These are phyloP conservation scores for Anastatica hierochuntica DNA, from an alignment of 345 rosid genomes.

Conservation along the genomic window DNA sequence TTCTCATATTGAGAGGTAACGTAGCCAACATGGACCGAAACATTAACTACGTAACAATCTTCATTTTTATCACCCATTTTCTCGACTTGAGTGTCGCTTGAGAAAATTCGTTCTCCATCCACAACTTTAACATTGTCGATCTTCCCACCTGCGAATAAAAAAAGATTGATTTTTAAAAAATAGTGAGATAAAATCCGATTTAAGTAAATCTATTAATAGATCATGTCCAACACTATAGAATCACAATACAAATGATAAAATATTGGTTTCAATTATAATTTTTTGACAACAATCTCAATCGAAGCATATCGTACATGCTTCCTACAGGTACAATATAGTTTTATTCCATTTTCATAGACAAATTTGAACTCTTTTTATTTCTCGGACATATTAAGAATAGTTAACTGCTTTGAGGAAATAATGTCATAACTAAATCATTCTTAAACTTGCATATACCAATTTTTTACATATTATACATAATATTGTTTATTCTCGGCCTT, in stretches of 20 bases:
- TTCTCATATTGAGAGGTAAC: no score
- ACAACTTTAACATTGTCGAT: conserved; percentile 64
- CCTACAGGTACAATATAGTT: conserved; percentile 46
- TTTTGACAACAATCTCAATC: not conserved
- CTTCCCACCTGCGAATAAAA: conserved; percentile 40
- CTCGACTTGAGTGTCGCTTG: conserved; percentile 69
- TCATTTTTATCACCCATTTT: conserved; percentile 90
- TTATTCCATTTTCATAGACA: not conserved
- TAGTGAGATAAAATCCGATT: no score
- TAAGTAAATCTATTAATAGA: not conserved
- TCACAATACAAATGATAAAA: no score
- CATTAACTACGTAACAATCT: conserved; percentile 83
- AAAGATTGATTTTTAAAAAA: not conserved
- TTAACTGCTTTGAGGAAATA: not conserved
- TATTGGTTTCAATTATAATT: no score
- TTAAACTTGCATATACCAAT: not conserved
- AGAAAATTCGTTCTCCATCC: conserved; percentile 83
- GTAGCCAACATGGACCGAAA: conserved; percentile 78
- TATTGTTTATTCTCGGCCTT: no score
- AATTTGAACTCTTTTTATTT: not conserved
- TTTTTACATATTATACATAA: not conserved
- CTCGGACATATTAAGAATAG: not conserved
- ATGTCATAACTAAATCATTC: not conserved
- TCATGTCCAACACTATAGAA: not conserved
- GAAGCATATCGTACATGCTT: conserved; percentile 65